Evolutionary conservation across 805 yeast species (phyloP), one percentile per base, ranked within the genome.

Genomic region (Monosporozyma siamensis): DNA sequence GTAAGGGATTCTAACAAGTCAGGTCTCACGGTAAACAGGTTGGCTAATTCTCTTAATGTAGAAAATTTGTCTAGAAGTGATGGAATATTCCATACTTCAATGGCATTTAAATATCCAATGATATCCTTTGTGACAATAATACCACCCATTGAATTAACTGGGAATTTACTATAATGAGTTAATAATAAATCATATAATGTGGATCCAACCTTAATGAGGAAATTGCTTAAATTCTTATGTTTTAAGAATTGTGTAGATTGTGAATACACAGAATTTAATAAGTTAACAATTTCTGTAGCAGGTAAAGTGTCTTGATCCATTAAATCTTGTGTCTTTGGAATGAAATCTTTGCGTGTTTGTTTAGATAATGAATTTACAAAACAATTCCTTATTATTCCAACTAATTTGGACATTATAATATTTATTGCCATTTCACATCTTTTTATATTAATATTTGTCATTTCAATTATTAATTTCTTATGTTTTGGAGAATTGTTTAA

Each of bases 91-190:
- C 92, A 86, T 34, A 70, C 70, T 43, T 80, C 86, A 34, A 83
- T 71, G 11, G 75, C 69, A 12, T 74, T 69, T 58, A 86, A 90
- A 55, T 81, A 85, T 37, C 83, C 75, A 30, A 83, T 82, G 6
- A 84, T 78, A 62, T 89, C 97, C 53, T 81, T 83, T 0, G 95
- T 84, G 11, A 86, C 73, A 11, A 82, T 76, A 46, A 81, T 70
- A 24, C 95, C 95, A 41, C 97, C 97, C 6, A 79, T 75, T 1
- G 87, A 78, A 51, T 77, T 83, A 48, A 89, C 85, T 32, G 75
- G 77, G 57, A 77, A 84, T 53, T 79, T 82, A 46, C 79, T 78
- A 59, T 81, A 80, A 57, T 89, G 96, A 22, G 70, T 74, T 51
- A 86, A 66, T 38, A 90, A 64, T 35, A 75, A 67, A 22, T 70